Evolutionary conservation across 768 basidiomycete species (phyloP), one percentile per base, ranked within the genome.

Genomic region (Guyanaporus albipodus): DNA sequence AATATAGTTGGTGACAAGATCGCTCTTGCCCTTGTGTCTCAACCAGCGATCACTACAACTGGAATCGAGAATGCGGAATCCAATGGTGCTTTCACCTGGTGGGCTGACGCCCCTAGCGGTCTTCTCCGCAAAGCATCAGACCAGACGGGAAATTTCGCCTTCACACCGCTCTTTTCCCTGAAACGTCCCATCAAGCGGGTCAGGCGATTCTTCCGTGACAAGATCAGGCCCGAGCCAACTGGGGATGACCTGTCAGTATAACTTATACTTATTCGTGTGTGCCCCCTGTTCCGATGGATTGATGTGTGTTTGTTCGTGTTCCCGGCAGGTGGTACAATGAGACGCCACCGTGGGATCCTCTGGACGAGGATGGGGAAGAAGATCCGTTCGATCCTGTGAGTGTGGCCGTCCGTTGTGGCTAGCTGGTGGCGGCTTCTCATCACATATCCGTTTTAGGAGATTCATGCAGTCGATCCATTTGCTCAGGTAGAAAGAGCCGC

Each of bases 301-400:
- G 36, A 53, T 22, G 12, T 6, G 18, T 4, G 11, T n/a, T 17
- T 23, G 5, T 27, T n/a, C n/a, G 15, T 11, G n/a, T 34, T 15
- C n/a, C 18, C 6, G 9, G 8, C 22, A 66, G 62, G 10, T 63
- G 62, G 62, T 38, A 27, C 40, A 22, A 29, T 17, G 55, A 47
- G 23, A 9, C 23, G 7, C 36, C 49, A 3, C 64, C 62, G 15
- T 66, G 63, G 62, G 53, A 58, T 4, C 61, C 61, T 2, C 55
- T 63, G 12, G 56, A 63, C 10, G 55, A 55, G 23, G 61, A 66
- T 2, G 61, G 61, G 8, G 42, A 6, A 2, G 55, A 63, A 28
- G 63, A 63, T 37, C 46, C 24, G 2, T 42, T 59, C 5, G 56
- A 52, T 28, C 27, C 40, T 8, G 59, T 60, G 19, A 39, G 59